Base-by-base conservation (phyloP, 768 basidiomycete genomes). In the Termitomyces sp. region DNA sequence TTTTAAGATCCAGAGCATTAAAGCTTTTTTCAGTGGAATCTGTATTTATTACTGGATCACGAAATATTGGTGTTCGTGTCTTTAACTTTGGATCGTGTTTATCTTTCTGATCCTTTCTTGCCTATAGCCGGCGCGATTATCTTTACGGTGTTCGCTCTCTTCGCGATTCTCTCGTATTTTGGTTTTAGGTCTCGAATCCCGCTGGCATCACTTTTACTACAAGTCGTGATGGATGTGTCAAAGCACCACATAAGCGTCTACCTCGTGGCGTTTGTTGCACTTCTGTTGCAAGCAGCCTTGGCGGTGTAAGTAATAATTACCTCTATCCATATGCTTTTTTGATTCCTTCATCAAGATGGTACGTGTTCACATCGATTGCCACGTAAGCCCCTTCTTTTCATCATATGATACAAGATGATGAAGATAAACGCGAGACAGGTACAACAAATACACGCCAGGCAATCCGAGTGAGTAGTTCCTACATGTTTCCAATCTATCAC, bases 181-280 rank as follows among this genome's bases (percentile, higher is more conserved):
- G 90, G 85, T 20, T 87, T 82, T 67, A 78, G 79, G 57, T 80
- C 79, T 9, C 86, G 91, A 33, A 93, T 95, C 54, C 91, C 91
- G 0, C 76, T 95, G 3, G 89, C 91, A 1, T 83, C 88, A 8
- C 71, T 93, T 7, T 80, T 93, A 3, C 79, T 94, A 4, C 90
- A 93, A 71, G 85, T 90, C 28, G 87, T 89, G 7, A 90, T 93
- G 79, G 91, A 93, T 63, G 79, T 89, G 33, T 77, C 85, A 46
- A 88, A 87, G 65, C 85, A 88, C 63, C 86, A 89, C 68, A 80
- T 74, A 57, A 80, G 80, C 50, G 87, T 89, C n/a, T 67, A 89
- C 67, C 75, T 82, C n/a, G 89, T 93, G 13, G 87, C 86, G 1
- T 83, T 93, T 63, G 65, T 77, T 44, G 84, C 89, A 3, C 74